These are phyloP conservation scores for Solanum neorickii DNA, from an alignment of 257 asterid genomes.

Conservation along the genomic window DNA sequence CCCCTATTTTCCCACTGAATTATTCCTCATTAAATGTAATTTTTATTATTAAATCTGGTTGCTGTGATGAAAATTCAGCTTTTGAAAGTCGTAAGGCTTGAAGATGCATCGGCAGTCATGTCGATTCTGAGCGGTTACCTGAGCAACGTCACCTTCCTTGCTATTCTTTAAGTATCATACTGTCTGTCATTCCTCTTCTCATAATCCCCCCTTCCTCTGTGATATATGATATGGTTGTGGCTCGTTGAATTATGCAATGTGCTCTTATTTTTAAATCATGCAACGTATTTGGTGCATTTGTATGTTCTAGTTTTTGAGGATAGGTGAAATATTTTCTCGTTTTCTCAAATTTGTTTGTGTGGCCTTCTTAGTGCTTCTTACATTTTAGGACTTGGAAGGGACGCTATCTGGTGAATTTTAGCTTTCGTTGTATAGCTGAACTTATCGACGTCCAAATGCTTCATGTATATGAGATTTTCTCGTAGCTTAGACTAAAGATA, in stretches of 20 bases:
- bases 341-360: neutral
- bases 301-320: neutral
- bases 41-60: neutral
- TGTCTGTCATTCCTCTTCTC: neutral
- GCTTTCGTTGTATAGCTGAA: neutral
- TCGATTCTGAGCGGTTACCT: slow-evolving; percentile 26
- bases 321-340: neutral
- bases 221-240: neutral
- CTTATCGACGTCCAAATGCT: neutral
- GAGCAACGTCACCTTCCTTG: slow-evolving; percentile 7
- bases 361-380: neutral
- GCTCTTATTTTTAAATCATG: neutral
- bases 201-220: neutral
- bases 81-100: neutral
- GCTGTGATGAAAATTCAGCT: slow-evolving; percentile 14
- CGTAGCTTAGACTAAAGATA: neutral
- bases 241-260: neutral
- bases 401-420: neutral
- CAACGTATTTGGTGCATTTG: neutral
- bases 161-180: neutral
- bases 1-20: neutral
- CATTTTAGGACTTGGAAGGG: neutral
- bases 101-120: slow-evolving; percentile 6
- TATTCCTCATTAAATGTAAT: neutral
- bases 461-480: neutral